Evolutionary conservation across 176 grass and related monocot genomes (phyloP), one percentile per base, ranked within the genome.

Genomic region (Lolium multiflorum): DNA sequence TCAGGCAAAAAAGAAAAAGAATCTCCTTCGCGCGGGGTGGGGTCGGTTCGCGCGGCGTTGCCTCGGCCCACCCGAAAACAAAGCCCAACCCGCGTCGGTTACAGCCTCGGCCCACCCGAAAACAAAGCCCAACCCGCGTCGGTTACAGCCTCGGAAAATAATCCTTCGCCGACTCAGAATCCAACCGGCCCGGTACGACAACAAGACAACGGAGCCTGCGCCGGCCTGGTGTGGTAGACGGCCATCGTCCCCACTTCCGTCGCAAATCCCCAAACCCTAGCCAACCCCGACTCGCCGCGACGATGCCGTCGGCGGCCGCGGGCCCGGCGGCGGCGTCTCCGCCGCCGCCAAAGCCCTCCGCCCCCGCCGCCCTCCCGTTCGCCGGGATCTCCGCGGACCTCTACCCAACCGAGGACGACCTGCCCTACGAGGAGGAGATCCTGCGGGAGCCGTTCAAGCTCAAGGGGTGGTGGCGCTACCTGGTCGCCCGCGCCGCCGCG

Each of bases 401-500:
- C 12, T 94, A 94, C 87, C 94, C 94, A 47, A 75, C 89, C 7
- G 88, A 96, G 79, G 89, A 96, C 8, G 91, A 96, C 81, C 82
- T 96, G 3, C 74, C 87, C 1, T 96, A 96, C 81, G 94, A 97
- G 91, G 94, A 94, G 87, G 94, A 97, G 89, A 89, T 97, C 52
- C 85, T 97, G 26, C 89, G 91, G 11, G 90, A 93, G 85, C 94
- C 94, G 8, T 94, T 92, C 87, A 90, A 91, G 81, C 82, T 94
- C 43, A 97, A 97, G 91, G 89, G 85, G 0, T 97, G 94, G 94
- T 97, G 94, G 94, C 89, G 91, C 81, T 97, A 97, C 82, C 94
- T 97, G 16, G 88, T 97, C 41, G 94, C 94, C 66, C 87, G 94
- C 73, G 78, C 94, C 56, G 39, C 70, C 55, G 81, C 91, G 26